Base-by-base conservation (phyloP, 257 asterid species). In the Przewalskia tangutica region DNA sequence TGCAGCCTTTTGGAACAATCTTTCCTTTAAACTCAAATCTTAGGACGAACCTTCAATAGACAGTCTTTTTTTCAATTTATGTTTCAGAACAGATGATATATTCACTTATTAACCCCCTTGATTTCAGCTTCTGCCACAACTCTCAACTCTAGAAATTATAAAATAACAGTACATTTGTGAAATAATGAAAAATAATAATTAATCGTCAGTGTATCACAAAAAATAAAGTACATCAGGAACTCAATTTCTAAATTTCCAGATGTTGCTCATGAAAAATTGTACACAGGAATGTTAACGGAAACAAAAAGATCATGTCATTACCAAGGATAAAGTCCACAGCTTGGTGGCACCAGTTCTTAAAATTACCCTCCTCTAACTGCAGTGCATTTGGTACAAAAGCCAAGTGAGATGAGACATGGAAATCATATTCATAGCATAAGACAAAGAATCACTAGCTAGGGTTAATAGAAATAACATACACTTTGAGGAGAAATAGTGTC, bases 251-350 rank as follows among this genome's bases (percentile, higher is more conserved):
- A 50, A 4, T 75, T 75, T 75, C 16, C 63, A 50, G 46, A 27
- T 75, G 16, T 67, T 14, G 80, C 80, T 7, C 63, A 75, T 11
- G 48, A 14, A 42, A 48, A 7, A 17, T 36, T 58, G 54, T 42
- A 67, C 32, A 50, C 10, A 56, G 32, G 6, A 66, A 40, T 38
- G 50, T 34, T 76, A 67, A 59, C 6, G 14, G 7, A 81, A 53
- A 6, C 1, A 18, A 23, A 51, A 81, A 3, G 27, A 27, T 36
- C 38, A 34, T 77, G 12, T 62, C 23, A 11, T 83, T 92, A 96
- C 98, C 91, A 38, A 93, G 93, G 86, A 94, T 93, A 89, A 94
- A 94, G 84, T 93, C 98, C 84, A 89, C 90, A 4, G 98, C 97
- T 87, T 93, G 98, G 87, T 94, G 99, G 20, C 98, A 94, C 97